Conservation (phyloP, 2,329 filamentous ascomycete species). For the Arthrobotrys sphaeroides region DNA sequence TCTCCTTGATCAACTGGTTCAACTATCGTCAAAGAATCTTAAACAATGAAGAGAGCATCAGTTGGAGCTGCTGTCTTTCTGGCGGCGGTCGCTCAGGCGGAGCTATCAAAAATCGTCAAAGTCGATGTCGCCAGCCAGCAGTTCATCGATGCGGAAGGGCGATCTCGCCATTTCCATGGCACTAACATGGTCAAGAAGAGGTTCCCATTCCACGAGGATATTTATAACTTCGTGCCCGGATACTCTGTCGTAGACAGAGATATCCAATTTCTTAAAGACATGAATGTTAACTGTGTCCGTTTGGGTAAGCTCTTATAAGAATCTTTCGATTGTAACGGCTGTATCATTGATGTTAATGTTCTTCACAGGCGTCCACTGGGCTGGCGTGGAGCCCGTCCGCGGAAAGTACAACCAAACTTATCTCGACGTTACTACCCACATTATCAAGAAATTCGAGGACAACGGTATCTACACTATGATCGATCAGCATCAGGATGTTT, state of each 20-base stretch:
- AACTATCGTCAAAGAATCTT: neutral
- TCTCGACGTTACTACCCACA: constrained; percentile 36
- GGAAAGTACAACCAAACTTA: constrained; percentile 51
- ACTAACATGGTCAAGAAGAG: constrained; percentile 53
- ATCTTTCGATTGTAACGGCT: neutral
- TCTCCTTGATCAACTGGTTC: neutral
- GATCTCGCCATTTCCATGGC: constrained; percentile 52
- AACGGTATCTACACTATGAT: constrained; percentile 52
- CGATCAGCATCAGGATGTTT: constrained; percentile 52
- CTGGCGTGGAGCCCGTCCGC: constrained; percentile 38
- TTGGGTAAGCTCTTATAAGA: constrained; percentile 13
- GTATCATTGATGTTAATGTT: neutral
- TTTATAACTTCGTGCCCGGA: constrained; percentile 32
- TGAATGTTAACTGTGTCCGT: constrained; percentile 46
- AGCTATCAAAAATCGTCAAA: constrained; percentile 45
- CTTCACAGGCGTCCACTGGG: constrained; percentile 47
- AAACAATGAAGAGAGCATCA: constrained; percentile 2
- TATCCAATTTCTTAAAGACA: constrained; percentile 46
- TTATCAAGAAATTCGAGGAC: constrained; percentile 50
- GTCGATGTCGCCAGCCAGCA: constrained; percentile 52
- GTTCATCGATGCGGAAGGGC: constrained; percentile 47
- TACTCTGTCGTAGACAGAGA: constrained; percentile 50
- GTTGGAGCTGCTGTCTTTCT: constrained; percentile 5
- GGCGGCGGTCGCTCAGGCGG: constrained; percentile 21
- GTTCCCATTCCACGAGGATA: constrained; percentile 46